phyloP scores from a whole-genome alignment of 176 grass and related monocot species.

The Dactylis glomerata region DNA sequence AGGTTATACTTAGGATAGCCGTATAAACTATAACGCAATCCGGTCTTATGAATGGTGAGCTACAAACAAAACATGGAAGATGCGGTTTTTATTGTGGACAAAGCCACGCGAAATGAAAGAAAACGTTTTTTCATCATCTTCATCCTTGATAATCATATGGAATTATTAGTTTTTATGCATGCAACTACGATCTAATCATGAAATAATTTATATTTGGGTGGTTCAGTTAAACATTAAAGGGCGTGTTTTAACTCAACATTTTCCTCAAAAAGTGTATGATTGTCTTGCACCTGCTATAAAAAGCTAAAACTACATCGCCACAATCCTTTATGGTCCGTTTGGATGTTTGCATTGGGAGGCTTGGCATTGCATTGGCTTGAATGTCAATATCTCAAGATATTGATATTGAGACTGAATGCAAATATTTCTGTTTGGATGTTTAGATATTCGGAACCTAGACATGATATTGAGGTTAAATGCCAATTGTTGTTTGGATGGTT shows the following conservation, averaged over 20 bases:
- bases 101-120: not conserved
- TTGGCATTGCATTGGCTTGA: too few relatives aligned
- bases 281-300: not conserved
- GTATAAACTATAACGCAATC: not conserved
- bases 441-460: too few relatives aligned
- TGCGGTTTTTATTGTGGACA: not conserved
- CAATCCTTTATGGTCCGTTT: not conserved
- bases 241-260: not conserved
- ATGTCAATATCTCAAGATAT: too few relatives aligned
- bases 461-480: too few relatives aligned
- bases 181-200: not conserved
- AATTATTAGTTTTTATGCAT: not conserved
- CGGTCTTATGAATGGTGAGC: not conserved
- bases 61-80: not conserved
- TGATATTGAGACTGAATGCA: too few relatives aligned
- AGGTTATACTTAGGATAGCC: not conserved
- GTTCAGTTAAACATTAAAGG: not conserved
- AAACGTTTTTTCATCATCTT: not conserved
- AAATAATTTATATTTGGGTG: not conserved
- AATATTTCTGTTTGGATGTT: too few relatives aligned
- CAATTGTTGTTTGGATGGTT: too few relatives aligned
- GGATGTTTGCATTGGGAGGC: too few relatives aligned
- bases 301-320: not conserved
- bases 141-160: not conserved
- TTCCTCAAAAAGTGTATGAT: not conserved